Base-by-base conservation (phyloP, 129 eudicot genomes). In the Flaveria sonorensis region DNA sequence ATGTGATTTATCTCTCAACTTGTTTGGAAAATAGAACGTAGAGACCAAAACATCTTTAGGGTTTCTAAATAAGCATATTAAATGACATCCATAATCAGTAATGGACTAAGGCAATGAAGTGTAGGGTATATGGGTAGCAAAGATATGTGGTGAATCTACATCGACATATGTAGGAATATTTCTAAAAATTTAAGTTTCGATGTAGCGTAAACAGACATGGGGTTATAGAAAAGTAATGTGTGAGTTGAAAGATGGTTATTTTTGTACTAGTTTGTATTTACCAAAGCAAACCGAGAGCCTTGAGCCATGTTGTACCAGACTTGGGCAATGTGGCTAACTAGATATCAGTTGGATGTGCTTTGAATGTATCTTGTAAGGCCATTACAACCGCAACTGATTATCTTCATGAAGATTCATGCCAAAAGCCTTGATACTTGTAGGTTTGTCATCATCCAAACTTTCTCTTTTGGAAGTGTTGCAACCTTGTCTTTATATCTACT, bases 251-350 rank as follows among this genome's bases (percentile, higher is more conserved):
- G 46, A n/a, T 47, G 6, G 40, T 65, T 20, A 40, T 43, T 14
- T n/a, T 62, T 62, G 15, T 68, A 64, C 2, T 2, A 8, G 51
- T 48, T 63, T 62, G 78, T 53, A 52, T 71, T 80, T 47, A 76
- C 75, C 3, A 80, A 79, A 18, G 87, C 79, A 26, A 76, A 76
- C 32, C 68, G 2, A 76, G 68, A 0, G 88, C 81, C 65, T 84
- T 84, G 23, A 84, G 48, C 88, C 85, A 80, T 13, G 88, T 84
- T 11, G 85, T 81, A 1, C 88, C 88, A 13, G 76, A 40, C 67
- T 81, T 76, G 15, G 77, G 88, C 23, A 62, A 6, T 40, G 82
- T 76, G 50, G 70, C 75, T 24, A 80, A 19, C 16, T 80, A 70
- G 68, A 76, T 75, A 30, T 84, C 87, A 2, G 72, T 43, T 14